phyloP scores from a whole-genome alignment of 768 basidiomycete species.

The Tephrocybe sp. region DNA sequence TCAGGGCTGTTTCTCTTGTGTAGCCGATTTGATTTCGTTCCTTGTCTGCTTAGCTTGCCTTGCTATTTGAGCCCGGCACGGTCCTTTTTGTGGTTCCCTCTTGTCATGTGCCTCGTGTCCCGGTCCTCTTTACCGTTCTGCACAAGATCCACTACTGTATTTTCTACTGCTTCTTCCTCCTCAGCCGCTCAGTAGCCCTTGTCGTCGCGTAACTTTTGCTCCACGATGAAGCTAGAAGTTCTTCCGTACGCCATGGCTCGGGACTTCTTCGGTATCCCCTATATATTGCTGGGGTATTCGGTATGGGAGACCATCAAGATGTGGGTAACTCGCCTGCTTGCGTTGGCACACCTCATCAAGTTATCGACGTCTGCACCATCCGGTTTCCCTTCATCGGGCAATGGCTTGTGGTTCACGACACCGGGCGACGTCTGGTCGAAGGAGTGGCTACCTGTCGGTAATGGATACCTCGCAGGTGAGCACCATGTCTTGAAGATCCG shows the following conservation, averaged over 20 bases:
- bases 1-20: background rate
- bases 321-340: conserved; percentile 25
- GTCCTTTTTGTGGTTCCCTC: conserved; percentile 14
- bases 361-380: conserved; percentile 28
- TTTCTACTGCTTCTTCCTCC: conserved; percentile 7
- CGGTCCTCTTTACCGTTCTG: conserved; percentile 15
- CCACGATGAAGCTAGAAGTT: conserved; percentile 20
- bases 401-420: conserved; percentile 69
- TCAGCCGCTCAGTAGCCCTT: conserved; percentile 1
- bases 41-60: too few relatives aligned
- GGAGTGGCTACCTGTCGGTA: conserved; percentile 70
- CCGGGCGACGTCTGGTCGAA: conserved; percentile 56
- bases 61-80: conserved; percentile 9
- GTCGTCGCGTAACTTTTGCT: background rate
- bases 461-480: conserved; percentile 68
- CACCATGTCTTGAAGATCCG: conserved; percentile 3
- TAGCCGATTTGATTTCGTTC: too few relatives aligned
- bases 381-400: conserved; percentile 71
- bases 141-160: conserved; percentile 14
- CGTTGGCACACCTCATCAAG: conserved; percentile 21
- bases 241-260: conserved; percentile 6
- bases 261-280: too few relatives aligned
- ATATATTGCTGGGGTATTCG: conserved; percentile 17
- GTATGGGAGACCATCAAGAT: conserved; percentile 18
- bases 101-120: conserved; percentile 21